phyloP scores from a whole-genome alignment of 2,329 filamentous ascomycete genomes.

The Microthyrium microscopicum region DNA sequence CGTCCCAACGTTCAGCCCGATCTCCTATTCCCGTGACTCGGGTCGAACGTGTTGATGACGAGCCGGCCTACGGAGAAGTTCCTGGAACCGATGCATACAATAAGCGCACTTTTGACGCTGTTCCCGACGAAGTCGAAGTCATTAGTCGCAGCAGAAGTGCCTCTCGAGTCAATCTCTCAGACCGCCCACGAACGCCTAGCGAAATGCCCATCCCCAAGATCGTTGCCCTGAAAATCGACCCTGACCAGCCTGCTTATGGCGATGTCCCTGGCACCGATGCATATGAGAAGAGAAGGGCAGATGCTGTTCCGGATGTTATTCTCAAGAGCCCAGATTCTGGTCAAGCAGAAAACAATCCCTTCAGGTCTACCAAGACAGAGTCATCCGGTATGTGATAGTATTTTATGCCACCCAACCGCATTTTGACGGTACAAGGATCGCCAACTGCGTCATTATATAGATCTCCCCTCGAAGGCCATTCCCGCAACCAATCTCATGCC shows the following conservation, averaged over 20 bases:
- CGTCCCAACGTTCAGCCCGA: conserved; percentile 30
- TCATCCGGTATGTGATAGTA: no score
- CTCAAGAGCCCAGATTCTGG: conserved; percentile 23
- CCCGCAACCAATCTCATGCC: conserved; percentile 18
- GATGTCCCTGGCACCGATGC: conserved; percentile 45
- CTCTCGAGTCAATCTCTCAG: conserved; percentile 22
- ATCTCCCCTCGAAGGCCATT: conserved; percentile 17
- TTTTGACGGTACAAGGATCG: conserved; percentile 47
- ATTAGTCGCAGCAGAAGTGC: conserved; percentile 25
- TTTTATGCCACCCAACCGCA: conserved; percentile 24
- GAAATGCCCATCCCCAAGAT: conserved; percentile 39
- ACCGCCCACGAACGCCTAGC: conserved; percentile 32
- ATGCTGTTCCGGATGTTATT: conserved; percentile 43
- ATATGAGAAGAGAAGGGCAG: conserved; percentile 37
- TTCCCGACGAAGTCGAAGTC: conserved; percentile 47
- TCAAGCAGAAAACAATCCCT: conserved; percentile 12
- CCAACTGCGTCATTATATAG: conserved; percentile 35
- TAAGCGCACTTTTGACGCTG: conserved; percentile 40
- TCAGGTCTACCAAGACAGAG: no score
- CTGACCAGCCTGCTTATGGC: conserved; percentile 37
- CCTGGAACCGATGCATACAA: conserved; percentile 44
- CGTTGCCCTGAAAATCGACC: conserved; percentile 45
- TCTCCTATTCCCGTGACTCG: conserved; percentile 45
- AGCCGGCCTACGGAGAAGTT: conserved; percentile 41
- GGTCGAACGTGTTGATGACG: conserved; percentile 45